Evolutionary conservation across 2,329 filamentous ascomycete species (phyloP).

Genomic region (Emydomyces testavorans): DNA sequence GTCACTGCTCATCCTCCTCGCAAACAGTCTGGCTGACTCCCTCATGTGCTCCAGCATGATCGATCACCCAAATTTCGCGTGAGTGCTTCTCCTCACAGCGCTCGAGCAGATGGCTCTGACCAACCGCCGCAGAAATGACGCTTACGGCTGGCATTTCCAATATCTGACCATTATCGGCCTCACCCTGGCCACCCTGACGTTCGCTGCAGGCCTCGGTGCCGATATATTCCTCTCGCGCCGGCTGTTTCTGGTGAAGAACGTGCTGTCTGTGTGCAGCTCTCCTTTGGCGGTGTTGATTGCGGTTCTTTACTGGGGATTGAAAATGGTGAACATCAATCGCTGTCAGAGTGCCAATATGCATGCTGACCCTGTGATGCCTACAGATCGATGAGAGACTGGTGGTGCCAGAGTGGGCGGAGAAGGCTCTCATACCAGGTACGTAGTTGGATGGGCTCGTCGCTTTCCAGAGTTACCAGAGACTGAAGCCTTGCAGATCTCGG

Average conservation of each 20-base stretch:
- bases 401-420: slow-evolving; percentile 34
- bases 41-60: slow-evolving; percentile 25
- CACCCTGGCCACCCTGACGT: slow-evolving; percentile 44
- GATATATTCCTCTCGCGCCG: slow-evolving; percentile 43
- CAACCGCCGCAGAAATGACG: slow-evolving; percentile 25
- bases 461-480: not conserved
- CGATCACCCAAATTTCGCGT: slow-evolving; percentile 35
- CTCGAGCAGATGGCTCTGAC: not conserved
- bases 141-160: slow-evolving; percentile 56
- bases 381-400: slow-evolving; percentile 40
- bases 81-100: slow-evolving; percentile 15
- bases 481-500: slow-evolving; percentile 28
- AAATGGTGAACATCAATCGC: slow-evolving; percentile 29
- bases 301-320: slow-evolving; percentile 50
- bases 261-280: slow-evolving; percentile 45
- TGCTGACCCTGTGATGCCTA: not conserved
- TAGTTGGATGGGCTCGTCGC: too few relatives aligned
- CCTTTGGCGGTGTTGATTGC: slow-evolving; percentile 51
- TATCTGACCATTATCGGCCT: slow-evolving; percentile 54
- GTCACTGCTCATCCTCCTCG: slow-evolving; percentile 9
- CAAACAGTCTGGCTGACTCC: not conserved
- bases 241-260: slow-evolving; percentile 48
- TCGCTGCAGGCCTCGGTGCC: slow-evolving; percentile 43
- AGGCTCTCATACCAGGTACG: slow-evolving; percentile 25
- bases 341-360: not conserved